Evolutionary conservation across 768 basidiomycete genomes (phyloP).

Genomic region (Chalciporus sphaerocephalus): DNA sequence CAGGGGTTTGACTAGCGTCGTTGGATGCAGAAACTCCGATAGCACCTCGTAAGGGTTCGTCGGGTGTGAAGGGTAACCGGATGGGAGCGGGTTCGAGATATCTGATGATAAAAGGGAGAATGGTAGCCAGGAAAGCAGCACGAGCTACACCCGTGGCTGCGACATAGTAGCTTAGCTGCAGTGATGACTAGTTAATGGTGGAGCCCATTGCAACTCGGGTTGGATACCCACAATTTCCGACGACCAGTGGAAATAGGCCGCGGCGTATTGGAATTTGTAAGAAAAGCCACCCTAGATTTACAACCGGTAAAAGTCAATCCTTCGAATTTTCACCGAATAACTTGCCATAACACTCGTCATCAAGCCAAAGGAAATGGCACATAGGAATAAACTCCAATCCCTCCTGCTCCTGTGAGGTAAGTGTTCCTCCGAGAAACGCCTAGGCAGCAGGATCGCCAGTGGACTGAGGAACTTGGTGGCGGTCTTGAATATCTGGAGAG

Average conservation of each 20-base stretch:
- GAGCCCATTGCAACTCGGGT: not conserved
- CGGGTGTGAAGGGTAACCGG: constrained; percentile 8
- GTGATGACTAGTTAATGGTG: not conserved
- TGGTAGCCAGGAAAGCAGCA: constrained; percentile 49
- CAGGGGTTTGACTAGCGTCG: not conserved
- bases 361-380: constrained; percentile 52
- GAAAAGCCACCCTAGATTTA: constrained; percentile 47
- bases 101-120: constrained; percentile 62
- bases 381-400: constrained; percentile 63
- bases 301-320: not conserved
- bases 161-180: constrained; percentile 73
- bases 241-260: constrained; percentile 59
- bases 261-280: constrained; percentile 64
- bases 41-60: constrained; percentile 16
- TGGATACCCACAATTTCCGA: constrained; percentile 51
- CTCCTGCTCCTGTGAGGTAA: constrained; percentile 39
- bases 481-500: constrained; percentile 31
- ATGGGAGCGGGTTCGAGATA: constrained; percentile 42
- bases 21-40: constrained; percentile 2
- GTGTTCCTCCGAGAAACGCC: constrained; percentile 27
- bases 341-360: constrained; percentile 45
- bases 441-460: constrained; percentile 59
- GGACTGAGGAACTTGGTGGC: constrained; percentile 67
- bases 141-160: constrained; percentile 50
- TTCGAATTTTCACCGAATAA: not conserved